phyloP scores from a whole-genome alignment of 2,329 filamentous ascomycete genomes.

The Fusarium nematophilum region DNA sequence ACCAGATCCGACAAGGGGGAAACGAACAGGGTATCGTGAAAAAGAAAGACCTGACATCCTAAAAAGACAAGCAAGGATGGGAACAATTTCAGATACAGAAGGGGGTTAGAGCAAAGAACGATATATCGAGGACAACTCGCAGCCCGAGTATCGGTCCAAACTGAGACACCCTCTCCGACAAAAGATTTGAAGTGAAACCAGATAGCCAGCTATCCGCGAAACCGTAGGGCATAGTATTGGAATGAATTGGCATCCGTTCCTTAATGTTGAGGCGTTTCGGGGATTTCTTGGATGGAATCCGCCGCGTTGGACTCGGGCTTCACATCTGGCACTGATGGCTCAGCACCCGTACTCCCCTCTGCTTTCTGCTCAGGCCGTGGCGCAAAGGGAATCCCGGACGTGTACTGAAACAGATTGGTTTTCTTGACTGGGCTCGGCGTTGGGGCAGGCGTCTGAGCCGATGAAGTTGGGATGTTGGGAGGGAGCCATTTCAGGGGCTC shows the following conservation, averaged over 20 bases:
- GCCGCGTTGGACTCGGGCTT: slow-evolving; percentile 6
- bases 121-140: slow-evolving; percentile 22
- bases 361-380: slow-evolving; percentile 38
- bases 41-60: slow-evolving; percentile 26
- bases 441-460: slow-evolving; percentile 47
- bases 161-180: slow-evolving; percentile 12
- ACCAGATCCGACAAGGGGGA: not conserved
- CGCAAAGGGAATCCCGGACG: slow-evolving; percentile 62
- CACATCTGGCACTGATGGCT: not conserved
- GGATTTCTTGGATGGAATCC: slow-evolving; percentile 5
- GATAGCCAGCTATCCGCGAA: slow-evolving; percentile 14
- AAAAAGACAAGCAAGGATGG: slow-evolving; percentile 13
- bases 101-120: slow-evolving; percentile 13
- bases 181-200: slow-evolving; percentile 6
- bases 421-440: slow-evolving; percentile 53
- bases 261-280: slow-evolving; percentile 16
- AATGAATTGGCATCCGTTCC: not conserved
- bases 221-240: not conserved
- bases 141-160: slow-evolving; percentile 20
- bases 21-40: slow-evolving; percentile 41
- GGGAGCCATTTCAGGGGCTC: slow-evolving; percentile 64
- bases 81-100: slow-evolving; percentile 5
- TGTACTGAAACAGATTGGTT: slow-evolving; percentile 51
- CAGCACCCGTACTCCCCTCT: slow-evolving; percentile 3
- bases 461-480: slow-evolving; percentile 56